phyloP scores from a whole-genome alignment of 2,329 filamentous ascomycete species.

The Lomentospora prolificans region DNA sequence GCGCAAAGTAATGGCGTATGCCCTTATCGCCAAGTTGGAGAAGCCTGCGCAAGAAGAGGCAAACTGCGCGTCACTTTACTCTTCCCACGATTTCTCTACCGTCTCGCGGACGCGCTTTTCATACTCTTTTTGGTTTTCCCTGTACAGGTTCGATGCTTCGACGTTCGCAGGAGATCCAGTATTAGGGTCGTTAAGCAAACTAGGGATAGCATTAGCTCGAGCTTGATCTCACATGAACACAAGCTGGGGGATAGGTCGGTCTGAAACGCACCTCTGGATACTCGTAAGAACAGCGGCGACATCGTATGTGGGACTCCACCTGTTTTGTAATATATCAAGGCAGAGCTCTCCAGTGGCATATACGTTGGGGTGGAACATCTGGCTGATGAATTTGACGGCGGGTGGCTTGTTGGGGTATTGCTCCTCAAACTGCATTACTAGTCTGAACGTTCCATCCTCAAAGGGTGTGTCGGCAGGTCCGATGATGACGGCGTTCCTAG shows the following conservation, averaged over 20 bases:
- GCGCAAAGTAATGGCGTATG: neutral
- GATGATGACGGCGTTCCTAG: conserved; percentile 96
- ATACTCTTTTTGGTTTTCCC: conserved; percentile 95
- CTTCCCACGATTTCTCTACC: conserved; percentile 99
- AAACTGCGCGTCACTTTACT: conserved; percentile 34
- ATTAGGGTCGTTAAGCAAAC: conserved; percentile 93
- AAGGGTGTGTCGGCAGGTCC: conserved; percentile 94
- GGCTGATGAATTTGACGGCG: conserved; percentile 94
- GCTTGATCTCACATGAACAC: neutral
- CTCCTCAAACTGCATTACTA: conserved; percentile 99
- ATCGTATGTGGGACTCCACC: conserved; percentile 98
- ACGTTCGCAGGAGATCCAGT: conserved; percentile 98
- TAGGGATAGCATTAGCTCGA: conserved; percentile 29
- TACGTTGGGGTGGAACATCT: conserved; percentile 99
- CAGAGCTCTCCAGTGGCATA: conserved; percentile 96
- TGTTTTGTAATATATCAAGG: conserved; percentile 91
- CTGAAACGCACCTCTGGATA: conserved; percentile 68
- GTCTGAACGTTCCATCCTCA: conserved; percentile 92
- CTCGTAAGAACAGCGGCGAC: conserved; percentile 95
- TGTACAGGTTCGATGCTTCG: conserved; percentile 95
- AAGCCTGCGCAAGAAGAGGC: neutral
- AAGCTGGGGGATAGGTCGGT: neutral
- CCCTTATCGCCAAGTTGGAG: neutral
- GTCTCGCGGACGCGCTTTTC: conserved; percentile 91
- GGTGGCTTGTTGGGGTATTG: conserved; percentile 98